Base-by-base conservation (phyloP, 495 filamentous ascomycete genomes). In the Xeromyces bisporus region DNA sequence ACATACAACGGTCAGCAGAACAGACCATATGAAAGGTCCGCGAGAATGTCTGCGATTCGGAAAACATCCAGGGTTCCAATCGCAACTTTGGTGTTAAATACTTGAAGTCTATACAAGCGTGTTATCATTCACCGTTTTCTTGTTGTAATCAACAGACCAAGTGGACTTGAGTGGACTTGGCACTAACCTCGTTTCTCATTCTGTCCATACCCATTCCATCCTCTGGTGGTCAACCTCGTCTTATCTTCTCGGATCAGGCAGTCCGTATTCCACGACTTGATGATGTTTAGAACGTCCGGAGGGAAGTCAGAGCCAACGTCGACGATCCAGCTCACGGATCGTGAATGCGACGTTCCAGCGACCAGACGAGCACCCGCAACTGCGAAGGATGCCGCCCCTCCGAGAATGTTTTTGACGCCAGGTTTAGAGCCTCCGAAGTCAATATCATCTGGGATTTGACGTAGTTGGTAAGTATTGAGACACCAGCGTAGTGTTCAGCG, bases 261-360 rank as follows among this genome's bases (percentile, higher is more conserved):
- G 3, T 67, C 64, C 6, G 85, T 93, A 9, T 69, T 56, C 80
- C 89, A 92, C 13, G 66, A 58, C 15, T 63, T 47, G 37, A 97
- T 69, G 3, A 62, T 55, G 8, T 62, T 43, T 28, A 71, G 64
- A 21, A 89, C 60, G 14, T 67, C 55, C 1, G 55, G 20, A 0
- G 86, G 84, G 39, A 96, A 93, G 55, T 97, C 89, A 13, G 67
- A 71, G 26, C 89, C 89, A 36, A 69, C 67, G 54, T 97, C 89
- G 18, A 97, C 72, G 35, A 94, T 79, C 83, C 85, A 93, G 37
- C 81, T 86, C 14, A 93, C 69, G 25, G 75, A 69, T 26, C 42
- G 49, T 23, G 50, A 41, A 39, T 55, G 35, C 7, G 48, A 29
- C 18, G 47, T 43, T 23, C 46, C 67, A 49, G 79, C 78, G 48